Evolutionary conservation across 164 flowering plant genomes (phyloP).

Genomic region (Berberis vulgaris): DNA sequence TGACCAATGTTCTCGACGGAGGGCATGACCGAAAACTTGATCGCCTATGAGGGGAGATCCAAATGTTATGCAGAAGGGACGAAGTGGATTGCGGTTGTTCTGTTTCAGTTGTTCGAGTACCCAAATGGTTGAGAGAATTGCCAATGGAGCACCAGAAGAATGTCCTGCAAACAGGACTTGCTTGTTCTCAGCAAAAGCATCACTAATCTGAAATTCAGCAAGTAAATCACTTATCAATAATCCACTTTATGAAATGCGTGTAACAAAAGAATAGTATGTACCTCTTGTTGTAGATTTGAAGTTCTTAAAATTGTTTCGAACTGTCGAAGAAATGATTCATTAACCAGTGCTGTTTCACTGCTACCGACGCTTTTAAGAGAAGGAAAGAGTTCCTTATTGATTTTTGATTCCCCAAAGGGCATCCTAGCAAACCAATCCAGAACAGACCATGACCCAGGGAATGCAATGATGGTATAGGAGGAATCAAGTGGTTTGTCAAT

Average conservation of each 20-base stretch:
- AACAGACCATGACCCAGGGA: slow-evolving; percentile 41
- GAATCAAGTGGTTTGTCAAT: slow-evolving; percentile 10
- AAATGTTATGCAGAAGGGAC: slow-evolving; percentile 47
- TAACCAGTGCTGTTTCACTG: slow-evolving; percentile 36
- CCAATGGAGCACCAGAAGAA: slow-evolving; percentile 63
- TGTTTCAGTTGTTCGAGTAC: slow-evolving; percentile 34
- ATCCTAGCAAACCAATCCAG: slow-evolving; percentile 32
- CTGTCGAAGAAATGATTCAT: slow-evolving; percentile 38
- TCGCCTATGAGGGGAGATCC: slow-evolving; percentile 75
- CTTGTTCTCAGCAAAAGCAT: slow-evolving; percentile 32
- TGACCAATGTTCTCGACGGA: slow-evolving; percentile 67
- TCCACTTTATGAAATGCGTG: no score
- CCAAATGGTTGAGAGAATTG: slow-evolving; percentile 60
- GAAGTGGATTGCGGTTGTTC: background rate
- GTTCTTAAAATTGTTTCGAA: slow-evolving; percentile 23
- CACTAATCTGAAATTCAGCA: slow-evolving; percentile 36
- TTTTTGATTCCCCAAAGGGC: slow-evolving; percentile 34
- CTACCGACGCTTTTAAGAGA: slow-evolving; percentile 45
- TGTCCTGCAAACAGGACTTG: slow-evolving; percentile 70
- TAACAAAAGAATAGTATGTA: slow-evolving; percentile 4
- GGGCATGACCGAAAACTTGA: slow-evolving; percentile 46
- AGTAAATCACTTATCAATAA: no score
- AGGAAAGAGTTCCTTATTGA: slow-evolving; percentile 31
- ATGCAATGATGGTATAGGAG: slow-evolving; percentile 28
- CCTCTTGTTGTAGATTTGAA: slow-evolving; percentile 33